These are phyloP conservation scores for Botrytis pseudocinerea DNA, from an alignment of 2,329 filamentous ascomycete genomes.

Conservation along the genomic window DNA sequence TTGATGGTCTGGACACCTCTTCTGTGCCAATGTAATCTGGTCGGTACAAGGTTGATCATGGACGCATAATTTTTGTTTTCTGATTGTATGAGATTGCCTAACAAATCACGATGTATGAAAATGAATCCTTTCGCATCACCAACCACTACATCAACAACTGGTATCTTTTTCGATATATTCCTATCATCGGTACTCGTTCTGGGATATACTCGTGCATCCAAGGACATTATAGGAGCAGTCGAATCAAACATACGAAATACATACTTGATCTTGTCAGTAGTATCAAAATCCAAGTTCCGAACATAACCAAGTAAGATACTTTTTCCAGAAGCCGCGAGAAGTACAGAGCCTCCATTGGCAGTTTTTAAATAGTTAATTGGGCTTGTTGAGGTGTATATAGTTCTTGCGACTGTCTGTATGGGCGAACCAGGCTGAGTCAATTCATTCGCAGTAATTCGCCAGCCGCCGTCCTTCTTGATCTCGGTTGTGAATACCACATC, in stretches of 20 bases:
- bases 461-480: conserved; percentile 37
- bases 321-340: conserved; percentile 56
- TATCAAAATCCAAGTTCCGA: conserved; percentile 39
- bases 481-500: conserved; percentile 43
- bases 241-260: conserved; percentile 60
- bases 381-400: conserved; percentile 45
- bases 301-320: conserved; percentile 62
- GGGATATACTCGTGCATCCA: conserved; percentile 58
- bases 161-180: conserved; percentile 39
- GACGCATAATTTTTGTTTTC: conserved; percentile 41
- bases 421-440: conserved; percentile 39
- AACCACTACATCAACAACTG: conserved; percentile 70
- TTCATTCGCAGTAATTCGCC: conserved; percentile 42
- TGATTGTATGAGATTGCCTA: conserved; percentile 52
- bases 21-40: conserved; percentile 88
- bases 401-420: conserved; percentile 38
- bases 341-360: conserved; percentile 55
- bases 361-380: conserved; percentile 51
- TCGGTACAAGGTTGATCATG: conserved; percentile 48
- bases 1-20: conserved; percentile 80
- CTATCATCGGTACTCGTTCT: conserved; percentile 30
- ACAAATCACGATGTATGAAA: conserved; percentile 75
- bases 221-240: conserved; percentile 64
- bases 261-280: conserved; percentile 50
- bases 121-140: conserved; percentile 78